phyloP scores from a whole-genome alignment of 2,329 filamentous ascomycete genomes.

The Lecanoromycetidae sp. region DNA sequence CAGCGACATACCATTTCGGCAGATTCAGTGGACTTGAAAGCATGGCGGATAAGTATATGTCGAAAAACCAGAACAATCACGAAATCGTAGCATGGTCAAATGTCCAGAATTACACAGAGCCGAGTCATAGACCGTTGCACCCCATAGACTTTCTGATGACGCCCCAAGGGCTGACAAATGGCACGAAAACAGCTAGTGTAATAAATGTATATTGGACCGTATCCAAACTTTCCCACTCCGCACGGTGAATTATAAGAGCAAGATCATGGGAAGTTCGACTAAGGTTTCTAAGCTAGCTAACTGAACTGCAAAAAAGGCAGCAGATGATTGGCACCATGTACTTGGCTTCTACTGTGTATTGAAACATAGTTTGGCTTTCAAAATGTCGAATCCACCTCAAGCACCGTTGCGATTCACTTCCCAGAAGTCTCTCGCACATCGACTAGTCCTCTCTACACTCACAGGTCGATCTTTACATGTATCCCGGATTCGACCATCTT shows the following conservation, averaged over 20 bases:
- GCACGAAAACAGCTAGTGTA: no score
- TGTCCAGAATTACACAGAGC: no score
- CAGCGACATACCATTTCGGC: slow-evolving; percentile 30
- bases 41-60: background rate
- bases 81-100: background rate
- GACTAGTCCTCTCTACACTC: slow-evolving; percentile 79
- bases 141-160: no score
- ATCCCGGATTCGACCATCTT: slow-evolving; percentile 81
- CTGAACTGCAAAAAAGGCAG: no score
- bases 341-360: background rate
- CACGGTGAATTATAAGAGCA: no score
- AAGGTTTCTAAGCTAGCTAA: no score
- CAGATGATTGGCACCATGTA: no score
- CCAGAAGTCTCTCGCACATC: slow-evolving; percentile 69
- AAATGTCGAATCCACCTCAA: slow-evolving; percentile 12
- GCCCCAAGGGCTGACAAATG: no score
- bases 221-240: no score
- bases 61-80: background rate
- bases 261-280: no score
- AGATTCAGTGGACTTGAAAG: slow-evolving; percentile 30
- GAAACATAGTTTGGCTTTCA: background rate
- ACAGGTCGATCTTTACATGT: slow-evolving; percentile 84
- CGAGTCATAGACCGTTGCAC: no score
- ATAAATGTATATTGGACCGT: no score
- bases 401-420: slow-evolving; percentile 61